phyloP scores from a whole-genome alignment of 106 monocot species.

The Dendrobium chrysotoxum region DNA sequence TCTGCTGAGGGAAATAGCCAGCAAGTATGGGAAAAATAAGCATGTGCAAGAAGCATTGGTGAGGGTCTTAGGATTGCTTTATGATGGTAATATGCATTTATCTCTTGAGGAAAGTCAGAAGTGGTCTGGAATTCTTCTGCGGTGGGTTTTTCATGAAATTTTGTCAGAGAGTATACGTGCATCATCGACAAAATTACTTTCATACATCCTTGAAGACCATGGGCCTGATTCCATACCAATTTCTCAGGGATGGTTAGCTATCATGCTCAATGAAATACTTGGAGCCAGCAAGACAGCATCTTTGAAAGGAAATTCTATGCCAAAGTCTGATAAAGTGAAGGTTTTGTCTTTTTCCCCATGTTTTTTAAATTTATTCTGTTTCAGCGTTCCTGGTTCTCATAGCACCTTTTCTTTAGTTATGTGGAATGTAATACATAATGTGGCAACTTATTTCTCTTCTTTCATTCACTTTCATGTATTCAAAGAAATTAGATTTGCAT shows the following conservation, averaged over 20 bases:
- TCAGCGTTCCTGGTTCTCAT: background rate
- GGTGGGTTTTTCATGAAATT: conserved; percentile 63
- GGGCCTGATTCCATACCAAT: conserved; percentile 75
- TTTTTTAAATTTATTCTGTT: background rate
- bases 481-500: background rate
- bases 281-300: conserved; percentile 38
- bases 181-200: conserved; percentile 61
- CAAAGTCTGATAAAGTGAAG: conserved; percentile 69
- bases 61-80: conserved; percentile 64
- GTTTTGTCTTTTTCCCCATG: conserved; percentile 13
- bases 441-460: background rate
- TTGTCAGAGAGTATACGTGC: conserved; percentile 37
- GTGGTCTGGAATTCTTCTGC: conserved; percentile 81
- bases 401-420: background rate
- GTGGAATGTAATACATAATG: background rate
- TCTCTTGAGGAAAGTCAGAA: conserved; percentile 80
- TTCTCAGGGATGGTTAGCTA: conserved; percentile 94
- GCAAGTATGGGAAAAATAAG: conserved; percentile 46
- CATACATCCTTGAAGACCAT: conserved; percentile 76
- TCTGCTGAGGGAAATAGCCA: conserved; percentile 72
- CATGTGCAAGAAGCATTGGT: conserved; percentile 68
- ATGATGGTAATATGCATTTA: conserved; percentile 49
- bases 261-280: conserved; percentile 65
- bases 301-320: conserved; percentile 32
- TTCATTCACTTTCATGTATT: background rate